phyloP scores from a whole-genome alignment of 768 basidiomycete species.

The Serendipita sp. region DNA sequence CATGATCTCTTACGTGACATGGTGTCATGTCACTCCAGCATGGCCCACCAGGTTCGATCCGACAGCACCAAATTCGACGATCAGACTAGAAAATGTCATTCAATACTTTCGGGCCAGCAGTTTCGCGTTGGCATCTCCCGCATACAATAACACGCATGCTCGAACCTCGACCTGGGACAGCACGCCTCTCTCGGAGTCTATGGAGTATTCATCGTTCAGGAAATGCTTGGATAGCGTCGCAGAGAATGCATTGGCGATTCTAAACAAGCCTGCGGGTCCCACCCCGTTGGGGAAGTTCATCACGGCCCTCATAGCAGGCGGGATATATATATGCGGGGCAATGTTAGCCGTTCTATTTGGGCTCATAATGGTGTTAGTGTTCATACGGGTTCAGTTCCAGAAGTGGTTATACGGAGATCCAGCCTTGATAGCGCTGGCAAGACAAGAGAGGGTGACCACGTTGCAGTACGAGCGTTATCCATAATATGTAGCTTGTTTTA shows the following conservation, averaged over 20 bases:
- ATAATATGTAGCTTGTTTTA: too few relatives aligned
- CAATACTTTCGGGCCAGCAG: constrained; percentile 11
- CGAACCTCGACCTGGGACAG: neutral
- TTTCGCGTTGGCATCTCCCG: constrained; percentile 6
- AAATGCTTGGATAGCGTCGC: neutral
- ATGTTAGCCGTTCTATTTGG: neutral
- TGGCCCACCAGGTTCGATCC: neutral
- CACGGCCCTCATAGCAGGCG: neutral
- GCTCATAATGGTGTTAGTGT: neutral
- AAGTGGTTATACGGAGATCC: neutral
- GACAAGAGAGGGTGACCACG: neutral
- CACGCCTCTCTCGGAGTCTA: neutral
- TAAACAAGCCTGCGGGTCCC: neutral
- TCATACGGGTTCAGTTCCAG: neutral
- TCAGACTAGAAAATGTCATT: constrained; percentile 1
- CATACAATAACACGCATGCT: constrained; percentile 9
- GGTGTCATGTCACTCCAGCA: neutral
- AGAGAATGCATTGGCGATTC: neutral
- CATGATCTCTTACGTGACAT: neutral
- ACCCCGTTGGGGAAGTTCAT: too few relatives aligned
- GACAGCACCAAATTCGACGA: neutral
- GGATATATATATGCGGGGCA: neutral
- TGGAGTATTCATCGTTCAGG: neutral
- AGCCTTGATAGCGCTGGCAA: neutral
- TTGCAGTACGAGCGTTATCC: neutral